Evolutionary conservation across 2,329 filamentous ascomycete genomes (phyloP), one percentile per base, ranked within the genome.

Genomic region (Endothia cerciana): DNA sequence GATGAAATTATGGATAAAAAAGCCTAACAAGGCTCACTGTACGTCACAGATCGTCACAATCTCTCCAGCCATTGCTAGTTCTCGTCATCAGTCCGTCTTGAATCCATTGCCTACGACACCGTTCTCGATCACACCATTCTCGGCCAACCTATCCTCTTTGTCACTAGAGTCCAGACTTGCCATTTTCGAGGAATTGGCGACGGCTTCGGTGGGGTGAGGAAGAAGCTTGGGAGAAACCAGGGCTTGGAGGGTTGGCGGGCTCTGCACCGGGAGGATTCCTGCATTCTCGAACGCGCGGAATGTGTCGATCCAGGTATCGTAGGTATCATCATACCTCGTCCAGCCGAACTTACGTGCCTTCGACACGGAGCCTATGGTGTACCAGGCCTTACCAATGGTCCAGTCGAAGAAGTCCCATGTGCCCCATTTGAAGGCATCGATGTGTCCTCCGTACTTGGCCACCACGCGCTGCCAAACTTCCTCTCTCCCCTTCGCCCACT

Each of bases 381-480:
- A 30, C 65, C 68, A 69, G 30, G 59, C 60, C 36, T 68, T 67
- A 17, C 68, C 68, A 15, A 65, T 56, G 5, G 53, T 40, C 68
- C 68, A 69, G 45, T 69, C 62, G 11, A 69, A 49, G 47, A 69
- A 64, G 17, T 65, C 65, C 68, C 68, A 69, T n/a, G 65, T 69
- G n/a, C 65, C 68, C 65, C 65, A 69, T 51, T 63, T 40, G 30
- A 69, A 69, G 13, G 65, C 68, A 25, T 65, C 43, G n/a, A 49
- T 25, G 33, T 68, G 67, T 7, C 68, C 68, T 8, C 65, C 68
- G 19, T 69, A 53, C 63, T 69, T 69, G 4, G 64, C 60, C 22
- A 67, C 65, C 30, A 69, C 63, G 10, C 43, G 47, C 41, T 68
- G 59, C 68, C 68, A 69, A 17, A 65, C 36, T 1, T 25, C 22